phyloP scores from a whole-genome alignment of 257 asterid species.

The Echium plantagineum region DNA sequence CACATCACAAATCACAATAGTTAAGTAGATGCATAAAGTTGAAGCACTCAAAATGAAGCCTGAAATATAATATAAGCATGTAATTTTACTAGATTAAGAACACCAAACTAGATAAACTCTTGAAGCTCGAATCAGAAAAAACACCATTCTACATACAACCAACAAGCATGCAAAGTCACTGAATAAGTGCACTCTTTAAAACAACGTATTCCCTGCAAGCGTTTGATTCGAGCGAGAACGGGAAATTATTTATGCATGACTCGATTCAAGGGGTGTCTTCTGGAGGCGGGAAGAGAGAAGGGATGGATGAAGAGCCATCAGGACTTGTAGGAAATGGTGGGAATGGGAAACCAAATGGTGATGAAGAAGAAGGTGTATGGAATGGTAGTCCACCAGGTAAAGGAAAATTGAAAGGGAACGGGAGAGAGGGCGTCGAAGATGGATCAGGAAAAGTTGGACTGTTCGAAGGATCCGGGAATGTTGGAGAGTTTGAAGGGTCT shows the following conservation, averaged over 20 bases:
- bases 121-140: not conserved
- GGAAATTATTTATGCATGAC: too few relatives aligned
- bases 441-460: not conserved
- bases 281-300: not conserved
- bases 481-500: not conserved
- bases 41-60: not conserved
- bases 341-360: not conserved
- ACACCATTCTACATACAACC: not conserved
- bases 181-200: not conserved
- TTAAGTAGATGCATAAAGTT: not conserved
- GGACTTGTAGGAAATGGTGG: not conserved
- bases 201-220: too few relatives aligned
- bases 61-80: too few relatives aligned
- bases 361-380: constrained; percentile 6
- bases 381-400: not conserved
- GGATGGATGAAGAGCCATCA: not conserved
- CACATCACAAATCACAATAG: too few relatives aligned
- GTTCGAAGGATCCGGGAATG: too few relatives aligned
- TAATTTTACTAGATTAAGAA: too few relatives aligned
- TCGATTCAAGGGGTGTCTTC: not conserved
- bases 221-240: too few relatives aligned
- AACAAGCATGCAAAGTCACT: too few relatives aligned
- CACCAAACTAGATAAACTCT: not conserved
- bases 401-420: not conserved
- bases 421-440: not conserved